Conservation (phyloP, 2,329 filamentous ascomycete genomes). For the Cephalotrichum gorgonifer region DNA sequence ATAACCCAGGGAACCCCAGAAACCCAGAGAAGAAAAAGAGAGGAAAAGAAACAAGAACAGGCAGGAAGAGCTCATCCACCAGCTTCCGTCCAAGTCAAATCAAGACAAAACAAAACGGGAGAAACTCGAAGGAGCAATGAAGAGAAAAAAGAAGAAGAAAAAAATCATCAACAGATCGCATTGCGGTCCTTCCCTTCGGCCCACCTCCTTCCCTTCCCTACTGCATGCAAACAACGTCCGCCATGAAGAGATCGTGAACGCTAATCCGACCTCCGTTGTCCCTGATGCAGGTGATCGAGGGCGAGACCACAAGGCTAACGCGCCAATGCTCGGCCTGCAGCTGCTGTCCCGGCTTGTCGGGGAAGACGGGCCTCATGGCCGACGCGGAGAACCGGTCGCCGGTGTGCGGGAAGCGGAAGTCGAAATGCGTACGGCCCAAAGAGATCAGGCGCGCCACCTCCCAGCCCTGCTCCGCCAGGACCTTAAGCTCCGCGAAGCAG, state of each 20-base stretch:
- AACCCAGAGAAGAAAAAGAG: not conserved
- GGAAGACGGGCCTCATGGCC: slow-evolving; percentile 36
- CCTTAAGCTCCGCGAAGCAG: slow-evolving; percentile 31
- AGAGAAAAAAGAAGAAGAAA: not conserved
- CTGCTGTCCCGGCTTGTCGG: slow-evolving; percentile 24
- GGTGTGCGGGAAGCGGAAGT: slow-evolving; percentile 39
- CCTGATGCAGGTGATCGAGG: slow-evolving; percentile 42
- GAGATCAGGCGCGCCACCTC: slow-evolving; percentile 36
- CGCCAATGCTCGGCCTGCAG: slow-evolving; percentile 40
- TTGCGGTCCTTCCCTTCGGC: not conserved
- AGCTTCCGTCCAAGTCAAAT: no score
- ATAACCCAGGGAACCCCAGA: not conserved
- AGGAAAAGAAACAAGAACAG: not conserved
- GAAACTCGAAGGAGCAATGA: not conserved
- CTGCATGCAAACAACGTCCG: slow-evolving; percentile 39
- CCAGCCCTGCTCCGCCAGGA: slow-evolving; percentile 29
- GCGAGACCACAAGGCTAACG: slow-evolving; percentile 43
- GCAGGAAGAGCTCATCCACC: not conserved
- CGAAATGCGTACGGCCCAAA: slow-evolving; percentile 30
- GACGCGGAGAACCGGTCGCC: slow-evolving; percentile 36
- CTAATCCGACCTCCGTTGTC: slow-evolving; percentile 34
- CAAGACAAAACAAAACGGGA: not conserved
- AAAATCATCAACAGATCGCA: not conserved
- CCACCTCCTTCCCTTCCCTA: slow-evolving; percentile 9
- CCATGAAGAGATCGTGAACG: slow-evolving; percentile 31